phyloP scores from a whole-genome alignment of 148 eudicot species.

The Arctostaphylos glauca region DNA sequence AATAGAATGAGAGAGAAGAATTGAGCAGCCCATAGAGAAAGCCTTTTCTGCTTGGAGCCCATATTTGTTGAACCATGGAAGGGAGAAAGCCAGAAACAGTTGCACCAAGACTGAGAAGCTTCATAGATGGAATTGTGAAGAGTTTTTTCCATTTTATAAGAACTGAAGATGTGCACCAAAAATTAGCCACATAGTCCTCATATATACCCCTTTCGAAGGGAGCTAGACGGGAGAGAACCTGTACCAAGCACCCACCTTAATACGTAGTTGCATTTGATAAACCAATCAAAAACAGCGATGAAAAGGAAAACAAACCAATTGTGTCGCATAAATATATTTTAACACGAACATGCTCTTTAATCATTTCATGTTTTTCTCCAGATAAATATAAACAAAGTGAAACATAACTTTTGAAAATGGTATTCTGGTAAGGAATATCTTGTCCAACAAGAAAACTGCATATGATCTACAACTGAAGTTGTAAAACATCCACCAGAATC shows the following conservation, averaged over 20 bases:
- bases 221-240: slow-evolving; percentile 92
- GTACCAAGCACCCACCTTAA: slow-evolving; percentile 20
- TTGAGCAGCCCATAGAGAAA: slow-evolving; percentile 74
- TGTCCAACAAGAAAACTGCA: too few species aligned
- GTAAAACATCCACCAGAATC: too few species aligned
- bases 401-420: too few species aligned
- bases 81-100: slow-evolving; percentile 72
- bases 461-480: too few species aligned
- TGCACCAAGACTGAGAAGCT: slow-evolving; percentile 57
- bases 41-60: slow-evolving; percentile 68
- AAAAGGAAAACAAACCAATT: not conserved
- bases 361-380: not conserved
- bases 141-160: slow-evolving; percentile 76
- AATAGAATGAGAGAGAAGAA: slow-evolving; percentile 76
- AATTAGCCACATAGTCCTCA: slow-evolving; percentile 93
- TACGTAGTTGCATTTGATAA: not conserved
- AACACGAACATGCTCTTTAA: not conserved
- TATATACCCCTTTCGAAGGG: slow-evolving; percentile 93
- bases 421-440: too few species aligned
- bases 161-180: slow-evolving; percentile 87
- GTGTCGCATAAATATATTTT: not conserved
- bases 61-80: slow-evolving; percentile 78
- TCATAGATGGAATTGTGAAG: slow-evolving; percentile 52
- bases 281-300: not conserved
- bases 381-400: not conserved